These are phyloP conservation scores for Pilaira anomala DNA, from an alignment of 192 early-diverging fungal genomes.

Conservation along the genomic window DNA sequence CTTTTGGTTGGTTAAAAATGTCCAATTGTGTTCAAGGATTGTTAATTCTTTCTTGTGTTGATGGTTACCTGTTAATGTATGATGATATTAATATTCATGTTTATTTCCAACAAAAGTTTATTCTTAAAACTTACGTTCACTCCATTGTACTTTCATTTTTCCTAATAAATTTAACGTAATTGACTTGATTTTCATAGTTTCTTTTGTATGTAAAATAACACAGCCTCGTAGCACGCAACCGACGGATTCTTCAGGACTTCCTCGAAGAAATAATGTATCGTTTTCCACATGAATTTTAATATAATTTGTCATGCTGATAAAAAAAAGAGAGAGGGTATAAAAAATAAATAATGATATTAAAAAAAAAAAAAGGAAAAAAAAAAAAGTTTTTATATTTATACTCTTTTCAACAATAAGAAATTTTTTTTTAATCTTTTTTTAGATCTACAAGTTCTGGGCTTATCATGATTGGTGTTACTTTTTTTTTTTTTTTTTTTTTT, in stretches of 20 bases:
- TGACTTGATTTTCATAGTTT: constrained; percentile 47
- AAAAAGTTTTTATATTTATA: too few species aligned
- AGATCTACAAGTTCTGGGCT: not conserved
- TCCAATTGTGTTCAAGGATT: constrained; percentile 54
- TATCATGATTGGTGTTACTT: too few species aligned
- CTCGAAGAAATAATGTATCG: constrained; percentile 34
- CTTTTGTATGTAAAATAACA: constrained; percentile 43
- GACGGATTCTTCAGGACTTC: constrained; percentile 36
- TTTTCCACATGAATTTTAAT: constrained; percentile 39
- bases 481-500: too few species aligned
- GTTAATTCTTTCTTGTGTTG: constrained; percentile 35
- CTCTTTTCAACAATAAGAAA: too few species aligned
- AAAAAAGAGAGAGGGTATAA: too few species aligned
- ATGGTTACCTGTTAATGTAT: not conserved
- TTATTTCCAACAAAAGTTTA: not conserved
- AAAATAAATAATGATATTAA: too few species aligned
- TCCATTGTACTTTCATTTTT: constrained; percentile 48
- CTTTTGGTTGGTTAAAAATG: constrained; percentile 45
- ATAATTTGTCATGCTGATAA: not conserved
- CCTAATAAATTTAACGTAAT: constrained; percentile 50
- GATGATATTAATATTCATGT: too few species aligned
- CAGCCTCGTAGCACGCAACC: constrained; percentile 53
- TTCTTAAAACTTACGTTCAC: constrained; percentile 27
- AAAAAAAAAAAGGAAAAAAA: too few species aligned
- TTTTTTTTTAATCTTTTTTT: not conserved